Percentiles rank a stretch among this genome's conserved stretches.
Evolutionary conservation across 2,329 filamentous ascomycete species (phyloP).

Genomic region (Pseudonectria buxi): DNA sequence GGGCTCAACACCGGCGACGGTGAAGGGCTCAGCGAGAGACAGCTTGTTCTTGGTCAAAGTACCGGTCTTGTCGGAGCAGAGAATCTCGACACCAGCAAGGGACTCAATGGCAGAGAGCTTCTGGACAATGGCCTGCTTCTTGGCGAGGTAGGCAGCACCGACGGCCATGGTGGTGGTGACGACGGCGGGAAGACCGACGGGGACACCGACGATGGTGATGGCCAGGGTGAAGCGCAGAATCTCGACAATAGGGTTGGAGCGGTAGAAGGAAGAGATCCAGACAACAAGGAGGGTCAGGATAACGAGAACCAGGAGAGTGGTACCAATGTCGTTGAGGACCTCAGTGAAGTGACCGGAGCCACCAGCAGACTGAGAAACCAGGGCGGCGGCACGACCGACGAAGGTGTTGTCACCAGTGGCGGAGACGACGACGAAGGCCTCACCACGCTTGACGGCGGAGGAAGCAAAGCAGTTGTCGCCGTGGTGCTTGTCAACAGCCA

Average conservation of each 20-base stretch:
- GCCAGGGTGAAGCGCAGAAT: slow-evolving; percentile 82
- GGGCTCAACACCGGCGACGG: slow-evolving; percentile 71
- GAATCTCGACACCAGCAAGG: slow-evolving; percentile 84
- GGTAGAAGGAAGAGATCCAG: slow-evolving; percentile 84
- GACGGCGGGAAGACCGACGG: slow-evolving; percentile 86
- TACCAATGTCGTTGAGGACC: slow-evolving; percentile 82
- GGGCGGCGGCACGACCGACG: slow-evolving; percentile 79
- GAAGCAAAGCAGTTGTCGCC: slow-evolving; percentile 78
- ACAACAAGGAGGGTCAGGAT: slow-evolving; percentile 73
- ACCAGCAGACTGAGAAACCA: slow-evolving; percentile 69
- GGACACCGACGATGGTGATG: slow-evolving; percentile 87
- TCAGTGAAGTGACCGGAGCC: slow-evolving; percentile 85
- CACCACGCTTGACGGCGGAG: slow-evolving; percentile 84
- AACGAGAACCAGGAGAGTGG: slow-evolving; percentile 70
- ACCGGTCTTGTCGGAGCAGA: slow-evolving; percentile 92
- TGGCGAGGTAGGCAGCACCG: slow-evolving; percentile 82
- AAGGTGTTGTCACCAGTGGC: slow-evolving; percentile 85
- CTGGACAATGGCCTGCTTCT: slow-evolving; percentile 90
- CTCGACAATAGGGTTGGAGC: slow-evolving; percentile 69
- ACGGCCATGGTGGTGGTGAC: slow-evolving; percentile 95
- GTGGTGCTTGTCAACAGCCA: slow-evolving; percentile 83
- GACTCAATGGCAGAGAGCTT: slow-evolving; percentile 90
- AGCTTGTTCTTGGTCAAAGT: slow-evolving; percentile 94
- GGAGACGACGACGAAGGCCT: slow-evolving; percentile 75
- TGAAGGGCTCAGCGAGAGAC: slow-evolving; percentile 78